Conservation (phyloP, 148 eudicot genomes). For the Pharnaceum exiguum region DNA sequence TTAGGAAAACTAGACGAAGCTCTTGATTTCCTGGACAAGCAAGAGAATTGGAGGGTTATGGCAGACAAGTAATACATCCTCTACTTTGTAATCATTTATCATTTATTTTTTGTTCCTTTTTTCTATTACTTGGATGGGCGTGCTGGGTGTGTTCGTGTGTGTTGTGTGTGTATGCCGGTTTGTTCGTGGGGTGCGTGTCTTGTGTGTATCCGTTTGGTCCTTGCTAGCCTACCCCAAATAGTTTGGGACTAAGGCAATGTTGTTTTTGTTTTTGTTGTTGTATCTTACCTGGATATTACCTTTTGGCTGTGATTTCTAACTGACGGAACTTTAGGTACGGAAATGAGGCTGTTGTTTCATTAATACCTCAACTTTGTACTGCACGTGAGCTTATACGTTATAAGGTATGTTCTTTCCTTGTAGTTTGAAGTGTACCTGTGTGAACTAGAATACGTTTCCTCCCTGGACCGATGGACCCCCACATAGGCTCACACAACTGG, state of each 20-base stretch:
- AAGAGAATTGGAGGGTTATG: slow-evolving; percentile 39
- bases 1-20: slow-evolving; percentile 89
- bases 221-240: too few species aligned
- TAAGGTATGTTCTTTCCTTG: slow-evolving; percentile 46
- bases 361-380: slow-evolving; percentile 56
- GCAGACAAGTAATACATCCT: slow-evolving; percentile 40
- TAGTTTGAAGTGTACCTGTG: neutral
- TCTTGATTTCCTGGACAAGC: slow-evolving; percentile 68
- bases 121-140: too few species aligned
- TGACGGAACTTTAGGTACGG: slow-evolving; percentile 41
- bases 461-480: neutral
- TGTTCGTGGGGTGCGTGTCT: too few species aligned
- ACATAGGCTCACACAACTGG: too few species aligned
- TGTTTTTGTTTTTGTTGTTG: too few species aligned
- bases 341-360: slow-evolving; percentile 42
- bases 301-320: neutral
- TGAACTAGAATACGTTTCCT: neutral
- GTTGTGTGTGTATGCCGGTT: too few species aligned
- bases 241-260: too few species aligned
- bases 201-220: too few species aligned
- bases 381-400: slow-evolving; percentile 54
- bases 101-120: neutral
- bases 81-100: too few species aligned
- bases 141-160: too few species aligned
- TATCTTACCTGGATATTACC: slow-evolving; percentile 1